Evolutionary conservation across 1,284 basidiomycete genomes (phyloP), one percentile per base, ranked within the genome.

Genomic region (Ustilago loliicola): DNA sequence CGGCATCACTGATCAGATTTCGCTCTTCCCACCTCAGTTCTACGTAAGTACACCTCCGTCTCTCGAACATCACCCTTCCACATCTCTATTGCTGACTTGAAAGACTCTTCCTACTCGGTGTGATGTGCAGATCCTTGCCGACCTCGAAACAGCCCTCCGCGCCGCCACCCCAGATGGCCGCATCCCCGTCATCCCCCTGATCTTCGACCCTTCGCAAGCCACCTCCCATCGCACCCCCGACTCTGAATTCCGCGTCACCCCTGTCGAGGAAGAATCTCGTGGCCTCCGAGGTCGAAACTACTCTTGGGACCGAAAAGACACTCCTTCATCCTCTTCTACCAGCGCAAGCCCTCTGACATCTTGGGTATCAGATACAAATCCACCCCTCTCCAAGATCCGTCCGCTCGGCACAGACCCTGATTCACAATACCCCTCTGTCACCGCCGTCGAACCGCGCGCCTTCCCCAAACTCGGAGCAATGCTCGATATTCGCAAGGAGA

Each of bases 11-110:
- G 80, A 84, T 40, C 61, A 79, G 53, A 69, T 83, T 56, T 66
- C 79, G 1, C 66, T 84, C 52, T 83, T 80, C 63, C 82, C 82
- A 6, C 82, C 82, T 2, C 82, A 84, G 36, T 82, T 81, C 65
- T 84, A 84, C 65, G 42, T 45, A 45, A 45, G 42, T 21, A n/a
- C n/a, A 6, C 19, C 3, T 11, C 21, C 6, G 7, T 21, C 42
- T 21, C 9, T 8, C n/a, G n/a, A n/a, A n/a, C n/a, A n/a, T n/a
- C n/a, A 13, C 8, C 42, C 17, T 21, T 7, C 42, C 11, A 6
- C 42, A 45, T 7, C 21, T 23, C 42, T 21, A 21, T 45, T 40
- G 19, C 38, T 40, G 38, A 40, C 42, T 15, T 3, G 9, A 21
- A 8, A 23, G 8, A 7, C 11, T 21, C 42, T 21, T 21, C n/a